These are phyloP conservation scores for Paxillus involutus DNA, from an alignment of 768 basidiomycete species.

Conservation along the genomic window DNA sequence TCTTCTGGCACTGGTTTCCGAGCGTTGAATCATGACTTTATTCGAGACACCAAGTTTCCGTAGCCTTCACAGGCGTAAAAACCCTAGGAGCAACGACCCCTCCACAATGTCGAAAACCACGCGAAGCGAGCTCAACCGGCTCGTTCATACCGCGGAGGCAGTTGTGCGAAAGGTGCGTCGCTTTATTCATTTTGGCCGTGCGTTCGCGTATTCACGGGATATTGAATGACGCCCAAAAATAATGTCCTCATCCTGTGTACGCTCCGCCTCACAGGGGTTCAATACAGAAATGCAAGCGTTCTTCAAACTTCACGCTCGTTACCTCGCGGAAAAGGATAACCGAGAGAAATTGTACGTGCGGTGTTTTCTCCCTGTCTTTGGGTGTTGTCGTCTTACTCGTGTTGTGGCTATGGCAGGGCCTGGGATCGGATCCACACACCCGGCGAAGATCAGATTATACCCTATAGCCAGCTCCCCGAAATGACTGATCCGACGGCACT, in stretches of 20 bases:
- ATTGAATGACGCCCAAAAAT: neutral
- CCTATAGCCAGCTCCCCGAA: conserved; percentile 71
- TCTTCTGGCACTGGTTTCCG: neutral
- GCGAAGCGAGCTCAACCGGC: conserved; percentile 65
- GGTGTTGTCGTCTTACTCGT: conserved; percentile 6
- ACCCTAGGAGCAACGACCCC: conserved; percentile 43
- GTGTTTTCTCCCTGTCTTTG: conserved; percentile 4
- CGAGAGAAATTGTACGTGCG: conserved; percentile 76
- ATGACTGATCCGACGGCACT: conserved; percentile 62
- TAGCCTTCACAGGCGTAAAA: conserved; percentile 45
- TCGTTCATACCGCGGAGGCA: conserved; percentile 61
- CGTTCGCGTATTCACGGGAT: conserved; percentile 37
- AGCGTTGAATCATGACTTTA: conserved; percentile 17
- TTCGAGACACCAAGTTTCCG: conserved; percentile 33
- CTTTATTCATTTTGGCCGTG: conserved; percentile 26
- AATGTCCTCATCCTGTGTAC: neutral
- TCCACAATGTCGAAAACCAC: conserved; percentile 46
- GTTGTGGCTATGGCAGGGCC: conserved; percentile 47
- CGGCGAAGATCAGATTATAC: conserved; percentile 79
- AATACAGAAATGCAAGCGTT: conserved; percentile 96
- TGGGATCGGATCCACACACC: conserved; percentile 92
- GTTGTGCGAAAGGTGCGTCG: conserved; percentile 53
- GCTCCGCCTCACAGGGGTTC: conserved; percentile 54
- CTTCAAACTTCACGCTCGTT: conserved; percentile 94
- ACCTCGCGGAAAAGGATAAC: conserved; percentile 86